A percentile compares a stretch with the other conserved stretches of the same genome.
Evolutionary conservation across 495 filamentous ascomycete genomes (phyloP).

Genomic region (Penicillium goetzii): DNA sequence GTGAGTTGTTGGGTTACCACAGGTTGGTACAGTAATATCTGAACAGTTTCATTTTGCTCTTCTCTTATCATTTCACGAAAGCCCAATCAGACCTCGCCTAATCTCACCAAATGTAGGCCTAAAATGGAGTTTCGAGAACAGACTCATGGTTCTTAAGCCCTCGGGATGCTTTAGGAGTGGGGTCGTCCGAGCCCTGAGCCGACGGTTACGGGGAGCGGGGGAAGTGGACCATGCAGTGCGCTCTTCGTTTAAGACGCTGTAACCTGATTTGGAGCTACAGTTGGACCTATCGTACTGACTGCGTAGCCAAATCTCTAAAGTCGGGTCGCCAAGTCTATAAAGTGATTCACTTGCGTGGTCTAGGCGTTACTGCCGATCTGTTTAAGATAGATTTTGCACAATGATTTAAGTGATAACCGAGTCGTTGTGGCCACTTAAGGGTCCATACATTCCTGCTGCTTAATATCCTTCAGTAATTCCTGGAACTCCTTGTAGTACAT

Average conservation of each 20-base stretch:
- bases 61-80: too few species aligned
- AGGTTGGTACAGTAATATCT: slow-evolving; percentile 1
- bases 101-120: too few species aligned
- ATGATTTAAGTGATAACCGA: not conserved
- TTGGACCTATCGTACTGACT: not conserved
- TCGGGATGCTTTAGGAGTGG: too few species aligned
- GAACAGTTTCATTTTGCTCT: not conserved
- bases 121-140: too few species aligned
- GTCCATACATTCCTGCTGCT: not conserved
- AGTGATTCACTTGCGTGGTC: not conserved
- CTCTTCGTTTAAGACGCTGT: not conserved
- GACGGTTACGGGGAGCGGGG: not conserved
- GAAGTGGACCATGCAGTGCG: not conserved
- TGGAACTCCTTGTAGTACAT: not conserved
- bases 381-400: not conserved
- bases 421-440: not conserved
- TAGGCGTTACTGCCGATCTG: not conserved
- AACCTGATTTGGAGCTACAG: not conserved
- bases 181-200: too few species aligned
- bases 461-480: not conserved
- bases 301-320: not conserved
- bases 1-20: not conserved
- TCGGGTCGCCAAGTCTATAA: not conserved
- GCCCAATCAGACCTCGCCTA: too few species aligned
- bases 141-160: too few species aligned